Conservation (phyloP, 2,329 filamentous ascomycete species). For the Talaromyces rugulosus region DNA sequence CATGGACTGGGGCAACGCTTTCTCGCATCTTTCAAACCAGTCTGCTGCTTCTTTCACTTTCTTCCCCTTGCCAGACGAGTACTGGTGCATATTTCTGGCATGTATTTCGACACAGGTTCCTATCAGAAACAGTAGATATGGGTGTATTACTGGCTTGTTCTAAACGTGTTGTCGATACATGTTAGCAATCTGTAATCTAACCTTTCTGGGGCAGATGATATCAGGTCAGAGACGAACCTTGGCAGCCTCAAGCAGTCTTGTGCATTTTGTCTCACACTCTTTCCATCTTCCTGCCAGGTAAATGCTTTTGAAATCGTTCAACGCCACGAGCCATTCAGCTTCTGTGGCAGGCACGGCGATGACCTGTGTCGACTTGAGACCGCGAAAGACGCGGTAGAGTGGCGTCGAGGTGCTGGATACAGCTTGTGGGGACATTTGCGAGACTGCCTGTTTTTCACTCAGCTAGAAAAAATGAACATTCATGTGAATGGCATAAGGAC, state of each 20-base stretch:
- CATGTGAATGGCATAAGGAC: background rate
- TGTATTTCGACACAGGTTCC: slow-evolving; percentile 12
- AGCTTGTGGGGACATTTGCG: slow-evolving; percentile 3
- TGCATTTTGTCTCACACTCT: slow-evolving; percentile 11
- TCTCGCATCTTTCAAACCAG: slow-evolving; percentile 9
- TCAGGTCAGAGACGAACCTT: background rate
- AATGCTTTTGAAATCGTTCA: slow-evolving; percentile 4
- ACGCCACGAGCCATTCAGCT: slow-evolving; percentile 4
- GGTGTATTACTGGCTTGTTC: slow-evolving; percentile 1
- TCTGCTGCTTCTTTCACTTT: slow-evolving; percentile 7
- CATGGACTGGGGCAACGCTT: background rate
- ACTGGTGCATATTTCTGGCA: slow-evolving; percentile 13
- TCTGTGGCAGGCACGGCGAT: background rate
- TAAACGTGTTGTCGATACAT: background rate
- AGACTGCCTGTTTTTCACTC: background rate
- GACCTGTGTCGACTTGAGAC: slow-evolving; percentile 6
- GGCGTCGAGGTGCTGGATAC: slow-evolving; percentile 4
- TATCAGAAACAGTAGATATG: slow-evolving; percentile 10
- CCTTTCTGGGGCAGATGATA: background rate
- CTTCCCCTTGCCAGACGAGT: slow-evolving; percentile 9
- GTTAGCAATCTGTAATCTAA: background rate
- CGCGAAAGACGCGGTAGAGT: slow-evolving; percentile 10
- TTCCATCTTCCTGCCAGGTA: slow-evolving; percentile 10
- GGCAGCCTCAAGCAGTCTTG: background rate
- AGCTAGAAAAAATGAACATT: background rate